Base-by-base conservation (phyloP, 2,329 filamentous ascomycete genomes). In the Phyllosticta capitalensis region DNA sequence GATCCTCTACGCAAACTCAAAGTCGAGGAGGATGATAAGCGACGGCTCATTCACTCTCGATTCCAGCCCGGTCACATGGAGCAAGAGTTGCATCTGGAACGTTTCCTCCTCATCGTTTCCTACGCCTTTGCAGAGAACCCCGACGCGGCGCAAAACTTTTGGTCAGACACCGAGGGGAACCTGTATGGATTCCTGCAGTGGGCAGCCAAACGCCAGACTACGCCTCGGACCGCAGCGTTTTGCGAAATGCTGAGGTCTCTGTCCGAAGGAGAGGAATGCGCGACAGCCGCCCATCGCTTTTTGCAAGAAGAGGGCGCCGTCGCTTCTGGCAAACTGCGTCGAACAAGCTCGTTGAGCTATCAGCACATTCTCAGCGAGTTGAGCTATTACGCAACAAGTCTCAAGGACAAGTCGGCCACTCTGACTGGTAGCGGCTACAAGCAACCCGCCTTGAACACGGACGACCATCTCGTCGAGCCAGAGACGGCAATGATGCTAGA, bases 401-500 rank as follows among this genome's bases (percentile, higher is more conserved):
- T 94, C 58, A 85, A 86, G 54, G 88, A 95, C 83, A 88, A 59
- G 73, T 81, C 60, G 79, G 56, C 85, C 81, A 83, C 66, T 80
- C 85, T 62, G 72, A 80, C 58, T 80, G 81, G 53, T 87, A 89
- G 70, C 77, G 83, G 52, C 77, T 82, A 69, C 54, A 63, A 69
- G 6, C 65, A 67, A 28, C 45, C 58, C 3, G 62, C 69, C 45
- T 70, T 67, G 60, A 71, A 69, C 51, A 67, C 66, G 54, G 69
- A 69, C n/a, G 74, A 73, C 48, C 74, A 75, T 59, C 85, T 90
- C 62, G 91, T 95, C 26, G 92, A 96, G 69, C 89, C 91, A 3
- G 95, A 99, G 72, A 95, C 90, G 49, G 86, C 88, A n/a, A 89
- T 96, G 74, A 96, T 99, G 90, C 80, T 99, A 26, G 91, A 96